These are phyloP conservation scores for Carex cristatella DNA, from an alignment of 176 grass and related monocot species.

Conservation along the genomic window DNA sequence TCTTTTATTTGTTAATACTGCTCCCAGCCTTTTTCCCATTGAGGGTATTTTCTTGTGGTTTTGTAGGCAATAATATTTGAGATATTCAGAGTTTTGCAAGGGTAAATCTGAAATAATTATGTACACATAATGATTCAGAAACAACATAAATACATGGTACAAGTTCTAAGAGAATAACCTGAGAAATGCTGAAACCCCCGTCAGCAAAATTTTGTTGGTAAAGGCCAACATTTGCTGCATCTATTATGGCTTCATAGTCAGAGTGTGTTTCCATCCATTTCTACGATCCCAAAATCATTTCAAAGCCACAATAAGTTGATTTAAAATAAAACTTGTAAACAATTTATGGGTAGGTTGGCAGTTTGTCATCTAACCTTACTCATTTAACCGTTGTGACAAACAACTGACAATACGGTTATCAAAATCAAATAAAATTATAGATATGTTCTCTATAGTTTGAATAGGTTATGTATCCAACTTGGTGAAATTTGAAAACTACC, in stretches of 20 bases:
- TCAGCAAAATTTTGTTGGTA: slow-evolving; percentile 95
- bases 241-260: slow-evolving; percentile 57
- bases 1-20: not conserved
- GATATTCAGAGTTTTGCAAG: not conserved
- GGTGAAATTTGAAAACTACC: not conserved
- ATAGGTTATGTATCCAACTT: not conserved
- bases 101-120: not conserved
- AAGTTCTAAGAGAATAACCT: slow-evolving; percentile 43
- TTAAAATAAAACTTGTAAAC: not conserved
- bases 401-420: not conserved
- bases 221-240: slow-evolving; percentile 83
- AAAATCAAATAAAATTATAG: not conserved
- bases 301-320: not conserved
- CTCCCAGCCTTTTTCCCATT: not conserved
- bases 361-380: not conserved
- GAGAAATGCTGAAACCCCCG: slow-evolving; percentile 70
- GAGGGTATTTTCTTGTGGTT: not conserved
- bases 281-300: slow-evolving; percentile 32
- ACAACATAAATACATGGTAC: not conserved
- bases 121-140: not conserved
- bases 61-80: not conserved
- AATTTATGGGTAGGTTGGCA: not conserved
- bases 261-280: slow-evolving; percentile 61
- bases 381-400: not conserved
- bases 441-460: not conserved